These are phyloP conservation scores for Globisporangium recalcitrans DNA, from an alignment of 352 stramenopile species.

Conservation along the genomic window DNA sequence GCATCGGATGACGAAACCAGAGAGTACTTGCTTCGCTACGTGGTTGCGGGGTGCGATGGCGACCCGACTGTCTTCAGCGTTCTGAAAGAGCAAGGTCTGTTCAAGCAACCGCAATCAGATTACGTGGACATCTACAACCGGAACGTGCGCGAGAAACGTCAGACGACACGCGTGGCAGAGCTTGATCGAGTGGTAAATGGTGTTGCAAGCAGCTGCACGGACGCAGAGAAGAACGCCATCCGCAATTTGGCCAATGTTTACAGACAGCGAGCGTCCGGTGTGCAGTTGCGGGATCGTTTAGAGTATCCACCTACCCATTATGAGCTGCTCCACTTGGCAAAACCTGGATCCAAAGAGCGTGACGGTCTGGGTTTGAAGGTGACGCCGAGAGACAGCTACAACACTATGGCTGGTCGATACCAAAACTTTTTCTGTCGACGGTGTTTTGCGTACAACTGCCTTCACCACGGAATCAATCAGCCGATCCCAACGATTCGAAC, in stretches of 20 bases:
- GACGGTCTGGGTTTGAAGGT: conserved; percentile 11
- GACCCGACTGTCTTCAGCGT: conserved; percentile 41
- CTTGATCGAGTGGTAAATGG: conserved; percentile 11
- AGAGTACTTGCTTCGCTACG: conserved; percentile 61
- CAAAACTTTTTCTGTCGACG: conserved; percentile 65
- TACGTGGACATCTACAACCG: conserved; percentile 43
- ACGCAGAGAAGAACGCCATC: conserved; percentile 5
- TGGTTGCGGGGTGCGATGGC: conserved; percentile 30
- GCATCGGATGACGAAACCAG: conserved; percentile 60
- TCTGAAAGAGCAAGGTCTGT: conserved; percentile 38
- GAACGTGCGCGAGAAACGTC: conserved; percentile 19
- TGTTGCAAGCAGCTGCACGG: neutral
- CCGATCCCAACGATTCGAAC: conserved; percentile 35
- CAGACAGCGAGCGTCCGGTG: conserved; percentile 7
- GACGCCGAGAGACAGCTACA: neutral
- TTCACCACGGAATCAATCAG: conserved; percentile 58
- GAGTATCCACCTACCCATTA: conserved; percentile 24
- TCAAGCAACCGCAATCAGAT: conserved; percentile 53
- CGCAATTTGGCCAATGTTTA: conserved; percentile 3
- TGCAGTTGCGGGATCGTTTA: conserved; percentile 24
- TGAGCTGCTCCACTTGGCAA: conserved; percentile 26
- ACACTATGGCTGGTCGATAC: conserved; percentile 33
- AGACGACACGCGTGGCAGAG: conserved; percentile 16
- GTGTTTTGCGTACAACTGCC: conserved; percentile 75
- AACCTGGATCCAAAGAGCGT: neutral